phyloP scores from a whole-genome alignment of 805 yeast genomes.

The Jamesozyma piceae region DNA sequence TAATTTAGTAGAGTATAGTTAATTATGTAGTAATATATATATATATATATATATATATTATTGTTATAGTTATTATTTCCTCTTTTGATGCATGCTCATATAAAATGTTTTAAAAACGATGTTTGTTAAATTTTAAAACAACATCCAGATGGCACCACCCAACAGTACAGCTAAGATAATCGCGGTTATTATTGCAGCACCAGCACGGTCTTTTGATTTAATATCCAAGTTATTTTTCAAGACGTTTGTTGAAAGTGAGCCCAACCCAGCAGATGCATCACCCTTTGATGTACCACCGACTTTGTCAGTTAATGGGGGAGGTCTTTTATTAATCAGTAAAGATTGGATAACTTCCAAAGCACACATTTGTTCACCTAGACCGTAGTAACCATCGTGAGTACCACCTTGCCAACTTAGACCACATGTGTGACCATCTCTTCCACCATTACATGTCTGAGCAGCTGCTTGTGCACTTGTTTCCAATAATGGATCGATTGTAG shows the following conservation, averaged over 20 bases:
- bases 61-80: too few relatives aligned
- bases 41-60: too few relatives aligned
- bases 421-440: constrained; percentile 66
- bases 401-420: constrained; percentile 55
- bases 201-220: constrained; percentile 62
- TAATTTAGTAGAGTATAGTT: too few relatives aligned
- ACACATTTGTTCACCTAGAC: constrained; percentile 72
- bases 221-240: constrained; percentile 35
- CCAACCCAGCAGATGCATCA: constrained; percentile 43
- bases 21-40: too few relatives aligned
- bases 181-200: constrained; percentile 85
- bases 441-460: constrained; percentile 64
- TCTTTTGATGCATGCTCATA: background rate
- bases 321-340: constrained; percentile 35
- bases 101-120: too few relatives aligned
- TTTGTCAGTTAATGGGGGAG: constrained; percentile 44
- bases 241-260: constrained; percentile 33
- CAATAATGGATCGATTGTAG: constrained; percentile 34
- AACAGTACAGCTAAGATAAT: constrained; percentile 50
- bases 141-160: constrained; percentile 76
- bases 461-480: constrained; percentile 54
- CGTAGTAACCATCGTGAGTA: constrained; percentile 57
- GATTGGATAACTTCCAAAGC: constrained; percentile 58
- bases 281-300: constrained; percentile 51
- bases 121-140: too few relatives aligned